Evolutionary conservation across 768 basidiomycete genomes (phyloP), one percentile per base, ranked within the genome.

Genomic region (Lentinus brumalis): DNA sequence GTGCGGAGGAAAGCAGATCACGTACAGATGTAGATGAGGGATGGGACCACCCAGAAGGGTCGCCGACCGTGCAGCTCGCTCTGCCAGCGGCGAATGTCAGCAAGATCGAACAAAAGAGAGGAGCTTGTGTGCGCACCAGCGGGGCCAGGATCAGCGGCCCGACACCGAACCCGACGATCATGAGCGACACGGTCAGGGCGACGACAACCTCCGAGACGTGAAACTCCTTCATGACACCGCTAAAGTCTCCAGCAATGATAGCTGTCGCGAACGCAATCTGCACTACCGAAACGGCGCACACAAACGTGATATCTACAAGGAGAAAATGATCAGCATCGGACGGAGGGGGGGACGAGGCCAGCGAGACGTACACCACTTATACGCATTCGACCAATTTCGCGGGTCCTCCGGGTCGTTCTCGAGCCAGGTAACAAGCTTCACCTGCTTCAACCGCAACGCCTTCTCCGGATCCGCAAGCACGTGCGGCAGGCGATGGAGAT

Each of bases 1-100:
- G 7, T 35, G 35, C 6, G 11, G 35, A 35, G 35, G 11, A 6
- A 35, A 7, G 11, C 7, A 6, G 35, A 35, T 35, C 11, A 35
- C 35, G 35, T 35, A 35, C 35, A 69, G 12, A 75, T 70, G 71
- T 82, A 82, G 40, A 77, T 64, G 12, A 74, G 39, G 59, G 74
- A 73, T 2, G 81, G 76, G 39, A 74, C 62, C 53, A 75, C 72
- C 71, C 77, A 79, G 4, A 78, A 63, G 5, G 71, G 66, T 46
- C 72, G 60, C 1, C 79, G 73, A n/a, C 78, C 81, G 57, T 73
- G 72, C 11, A 79, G 69, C 63, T 81, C 80, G 18, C 74, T 74
- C 71, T 72, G 35, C 11, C 11, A 11, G 35, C 7, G 21, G 12
- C 10, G 21, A 26, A 7, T 26, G 21, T 26, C 14, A 6, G 10